A percentile compares a stretch with the other conserved stretches of the same genome.
Evolutionary conservation across 495 filamentous ascomycete genomes (phyloP).

Genomic region (Lophiotrema nucula): DNA sequence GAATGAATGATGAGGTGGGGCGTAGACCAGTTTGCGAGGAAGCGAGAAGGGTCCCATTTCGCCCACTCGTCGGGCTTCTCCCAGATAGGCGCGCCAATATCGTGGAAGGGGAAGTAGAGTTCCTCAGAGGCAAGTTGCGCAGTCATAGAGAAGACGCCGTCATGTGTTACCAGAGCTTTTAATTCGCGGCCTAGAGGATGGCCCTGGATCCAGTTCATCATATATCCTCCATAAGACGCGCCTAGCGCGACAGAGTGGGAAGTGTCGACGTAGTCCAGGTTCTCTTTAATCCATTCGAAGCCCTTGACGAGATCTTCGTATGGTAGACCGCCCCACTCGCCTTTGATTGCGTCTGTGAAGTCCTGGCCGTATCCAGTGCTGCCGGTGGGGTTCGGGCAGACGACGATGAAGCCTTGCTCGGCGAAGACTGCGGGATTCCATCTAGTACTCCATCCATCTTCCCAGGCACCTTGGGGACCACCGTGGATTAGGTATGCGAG

Average conservation of each 20-base stretch:
- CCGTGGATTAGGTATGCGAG: constrained; percentile 84
- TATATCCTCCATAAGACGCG: constrained; percentile 60
- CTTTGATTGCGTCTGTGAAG: constrained; percentile 72
- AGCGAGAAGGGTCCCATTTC: constrained; percentile 75
- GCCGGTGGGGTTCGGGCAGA: constrained; percentile 86
- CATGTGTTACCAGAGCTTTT: constrained; percentile 87
- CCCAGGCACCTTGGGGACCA: constrained; percentile 84
- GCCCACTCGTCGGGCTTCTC: constrained; percentile 70
- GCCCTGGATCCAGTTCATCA: constrained; percentile 71
- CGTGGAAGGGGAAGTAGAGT: constrained; percentile 84
- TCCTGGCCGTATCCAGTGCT: constrained; percentile 81
- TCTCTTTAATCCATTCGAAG: constrained; percentile 71
- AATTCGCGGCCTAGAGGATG: constrained; percentile 71
- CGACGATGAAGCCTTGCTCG: constrained; percentile 85
- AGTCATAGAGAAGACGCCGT: constrained; percentile 80
- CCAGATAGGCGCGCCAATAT: constrained; percentile 77
- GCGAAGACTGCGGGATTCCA: constrained; percentile 93
- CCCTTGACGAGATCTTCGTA: constrained; percentile 80
- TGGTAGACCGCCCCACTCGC: constrained; percentile 75
- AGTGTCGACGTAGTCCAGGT: constrained; percentile 74
- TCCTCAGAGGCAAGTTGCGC: constrained; percentile 77
- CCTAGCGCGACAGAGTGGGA: constrained; percentile 75
- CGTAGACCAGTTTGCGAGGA: constrained; percentile 73
- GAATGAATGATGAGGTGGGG: constrained; percentile 88
- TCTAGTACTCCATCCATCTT: constrained; percentile 77